These are phyloP conservation scores for Populus simonii DNA, from an alignment of 345 rosid species.

Conservation along the genomic window DNA sequence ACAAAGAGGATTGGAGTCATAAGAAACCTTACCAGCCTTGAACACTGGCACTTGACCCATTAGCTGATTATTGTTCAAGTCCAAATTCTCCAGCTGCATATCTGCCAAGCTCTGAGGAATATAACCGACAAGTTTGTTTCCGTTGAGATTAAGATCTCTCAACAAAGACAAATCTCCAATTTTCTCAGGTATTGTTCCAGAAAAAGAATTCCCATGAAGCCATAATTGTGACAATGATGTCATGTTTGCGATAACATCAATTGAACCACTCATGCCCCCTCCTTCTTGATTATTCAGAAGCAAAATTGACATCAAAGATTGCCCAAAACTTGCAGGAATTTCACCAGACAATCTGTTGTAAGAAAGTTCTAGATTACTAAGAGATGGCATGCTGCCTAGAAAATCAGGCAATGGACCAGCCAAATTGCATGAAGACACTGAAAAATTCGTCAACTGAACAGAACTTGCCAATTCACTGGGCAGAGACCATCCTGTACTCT, in stretches of 20 bases:
- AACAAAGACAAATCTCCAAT: slow-evolving; percentile 37
- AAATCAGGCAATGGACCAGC: slow-evolving; percentile 43
- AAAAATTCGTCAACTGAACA: slow-evolving; percentile 35
- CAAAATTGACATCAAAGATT: slow-evolving; percentile 37
- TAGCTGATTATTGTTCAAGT: slow-evolving; percentile 41
- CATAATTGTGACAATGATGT: slow-evolving; percentile 39
- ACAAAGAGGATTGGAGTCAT: slow-evolving; percentile 43
- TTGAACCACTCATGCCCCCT: slow-evolving; percentile 35
- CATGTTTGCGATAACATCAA: slow-evolving; percentile 44
- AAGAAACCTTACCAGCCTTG: slow-evolving; percentile 40
- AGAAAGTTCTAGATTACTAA: slow-evolving; percentile 34
- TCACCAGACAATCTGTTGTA: slow-evolving; percentile 42
- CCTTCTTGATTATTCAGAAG: slow-evolving; percentile 49
- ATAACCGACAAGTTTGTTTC: slow-evolving; percentile 42
- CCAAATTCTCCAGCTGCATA: slow-evolving; percentile 39
- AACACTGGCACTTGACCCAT: slow-evolving; percentile 48
- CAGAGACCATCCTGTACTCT: slow-evolving; percentile 44
- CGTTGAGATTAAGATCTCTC: slow-evolving; percentile 45
- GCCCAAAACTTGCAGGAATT: slow-evolving; percentile 39
- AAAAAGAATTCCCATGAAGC: slow-evolving; percentile 53
- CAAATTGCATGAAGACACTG: slow-evolving; percentile 38
- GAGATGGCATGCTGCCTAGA: slow-evolving; percentile 36
- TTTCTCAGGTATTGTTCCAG: slow-evolving; percentile 39
- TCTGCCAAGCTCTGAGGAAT: slow-evolving; percentile 47
- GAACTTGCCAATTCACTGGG: slow-evolving; percentile 38